phyloP scores from a whole-genome alignment of 768 basidiomycete genomes.

The Sporobolomyces roseus region DNA sequence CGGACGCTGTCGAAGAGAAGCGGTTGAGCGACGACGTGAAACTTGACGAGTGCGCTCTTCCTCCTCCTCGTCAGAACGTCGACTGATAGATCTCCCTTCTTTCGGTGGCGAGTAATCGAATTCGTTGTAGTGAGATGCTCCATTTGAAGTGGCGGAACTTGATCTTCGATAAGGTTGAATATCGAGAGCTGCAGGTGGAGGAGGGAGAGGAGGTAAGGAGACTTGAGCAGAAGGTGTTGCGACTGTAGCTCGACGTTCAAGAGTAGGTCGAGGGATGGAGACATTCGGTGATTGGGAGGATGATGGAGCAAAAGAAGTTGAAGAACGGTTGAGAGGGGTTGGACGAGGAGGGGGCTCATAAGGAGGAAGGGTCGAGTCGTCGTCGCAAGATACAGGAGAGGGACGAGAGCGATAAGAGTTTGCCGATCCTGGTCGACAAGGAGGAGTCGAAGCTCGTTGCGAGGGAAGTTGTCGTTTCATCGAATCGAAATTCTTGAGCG shows the following conservation, averaged over 20 bases:
- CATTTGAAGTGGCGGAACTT: no score
- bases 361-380: slow-evolving; percentile 6
- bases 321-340: not conserved
- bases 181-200: not conserved
- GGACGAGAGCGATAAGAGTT: not conserved
- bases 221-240: not conserved
- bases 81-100: no score
- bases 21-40: not conserved
- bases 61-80: no score
- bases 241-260: not conserved
- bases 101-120: no score
- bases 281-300: not conserved
- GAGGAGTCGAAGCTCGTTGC: not conserved
- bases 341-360: not conserved
- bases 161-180: not conserved
- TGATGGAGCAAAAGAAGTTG: not conserved
- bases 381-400: not conserved
- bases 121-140: no score
- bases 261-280: not conserved
- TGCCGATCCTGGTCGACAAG: no score
- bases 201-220: not conserved
- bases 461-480: not conserved
- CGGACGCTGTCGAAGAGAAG: not conserved
- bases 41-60: no score
- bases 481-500: not conserved